Conservation (phyloP, 1,139 yeast species). For the Tardiomyces digboiensis region DNA sequence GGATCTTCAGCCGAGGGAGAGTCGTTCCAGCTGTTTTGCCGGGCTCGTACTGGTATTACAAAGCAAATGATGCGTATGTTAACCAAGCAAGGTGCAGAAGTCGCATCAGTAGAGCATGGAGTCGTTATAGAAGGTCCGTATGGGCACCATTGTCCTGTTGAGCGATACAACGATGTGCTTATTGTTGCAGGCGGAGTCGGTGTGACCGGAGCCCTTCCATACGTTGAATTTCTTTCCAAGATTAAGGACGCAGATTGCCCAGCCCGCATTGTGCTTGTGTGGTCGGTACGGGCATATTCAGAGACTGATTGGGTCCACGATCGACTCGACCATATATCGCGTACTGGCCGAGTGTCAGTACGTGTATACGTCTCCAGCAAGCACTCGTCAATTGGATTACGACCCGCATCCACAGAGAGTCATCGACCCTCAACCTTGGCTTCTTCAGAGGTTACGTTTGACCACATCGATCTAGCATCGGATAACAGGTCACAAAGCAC, state of each 20-base stretch:
- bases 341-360: conserved; percentile 15
- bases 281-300: conserved; percentile 17
- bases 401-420: not conserved
- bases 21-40: conserved; percentile 29
- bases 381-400: not conserved
- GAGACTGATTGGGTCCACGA: conserved; percentile 20
- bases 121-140: conserved; percentile 59
- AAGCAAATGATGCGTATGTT: conserved; percentile 16
- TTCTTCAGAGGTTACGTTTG: not conserved
- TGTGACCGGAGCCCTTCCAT: conserved; percentile 45
- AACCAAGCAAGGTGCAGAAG: conserved; percentile 4
- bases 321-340: conserved; percentile 14
- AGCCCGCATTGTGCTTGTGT: conserved; percentile 17
- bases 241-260: conserved; percentile 9
- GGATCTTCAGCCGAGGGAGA: conserved; percentile 25
- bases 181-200: conserved; percentile 71
- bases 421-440: not conserved
- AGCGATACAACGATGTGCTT: conserved; percentile 43
- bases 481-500: not conserved
- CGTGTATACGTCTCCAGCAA: conserved; percentile 10
- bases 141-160: conserved; percentile 44
- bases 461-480: not conserved
- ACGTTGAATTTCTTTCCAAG: conserved; percentile 18
- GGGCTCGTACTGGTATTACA: conserved; percentile 28
- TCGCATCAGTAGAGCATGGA: conserved; percentile 19